These are phyloP conservation scores for Jasminum sambac DNA, from an alignment of 257 asterid species.

Conservation along the genomic window DNA sequence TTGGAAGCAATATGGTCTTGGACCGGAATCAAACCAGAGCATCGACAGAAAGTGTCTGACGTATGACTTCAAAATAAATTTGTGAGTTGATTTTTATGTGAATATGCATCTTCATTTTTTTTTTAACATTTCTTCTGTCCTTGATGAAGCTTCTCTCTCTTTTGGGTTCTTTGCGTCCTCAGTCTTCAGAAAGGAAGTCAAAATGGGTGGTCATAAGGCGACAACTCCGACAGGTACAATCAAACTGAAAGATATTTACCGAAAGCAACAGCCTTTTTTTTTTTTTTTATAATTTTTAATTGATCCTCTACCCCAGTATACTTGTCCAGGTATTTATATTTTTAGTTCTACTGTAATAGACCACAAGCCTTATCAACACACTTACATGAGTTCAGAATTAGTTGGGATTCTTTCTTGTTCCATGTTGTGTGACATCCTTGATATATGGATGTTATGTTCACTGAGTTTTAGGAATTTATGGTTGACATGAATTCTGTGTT, in stretches of 20 bases:
- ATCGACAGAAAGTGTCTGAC: slow-evolving; percentile 95
- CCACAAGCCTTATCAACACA: background rate
- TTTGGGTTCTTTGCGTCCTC: slow-evolving; percentile 90
- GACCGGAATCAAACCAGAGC: slow-evolving; percentile 81
- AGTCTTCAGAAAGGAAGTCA: slow-evolving; percentile 88
- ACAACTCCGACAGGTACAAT: slow-evolving; percentile 88
- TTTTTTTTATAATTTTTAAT: background rate
- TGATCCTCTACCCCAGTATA: slow-evolving; percentile 9
- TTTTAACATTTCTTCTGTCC: slow-evolving; percentile 13
- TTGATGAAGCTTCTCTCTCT: slow-evolving; percentile 82
- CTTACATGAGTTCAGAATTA: background rate
- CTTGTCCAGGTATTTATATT: background rate
- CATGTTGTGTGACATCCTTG: background rate
- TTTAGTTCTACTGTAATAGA: slow-evolving; percentile 12
- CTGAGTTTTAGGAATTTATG: background rate
- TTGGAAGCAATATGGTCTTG: slow-evolving; percentile 96
- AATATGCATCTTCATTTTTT: slow-evolving; percentile 17
- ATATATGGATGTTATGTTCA: background rate
- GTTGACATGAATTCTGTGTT: background rate
- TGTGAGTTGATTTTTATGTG: slow-evolving; percentile 12
- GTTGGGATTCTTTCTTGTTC: background rate
- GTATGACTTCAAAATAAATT: slow-evolving; percentile 35
- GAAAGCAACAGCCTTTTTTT: slow-evolving; percentile 2
- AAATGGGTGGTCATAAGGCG: slow-evolving; percentile 94
- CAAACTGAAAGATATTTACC: slow-evolving; percentile 15